Evolutionary conservation across 176 grass and related monocot species (phyloP).

Genomic region (Cocos nucifera): DNA sequence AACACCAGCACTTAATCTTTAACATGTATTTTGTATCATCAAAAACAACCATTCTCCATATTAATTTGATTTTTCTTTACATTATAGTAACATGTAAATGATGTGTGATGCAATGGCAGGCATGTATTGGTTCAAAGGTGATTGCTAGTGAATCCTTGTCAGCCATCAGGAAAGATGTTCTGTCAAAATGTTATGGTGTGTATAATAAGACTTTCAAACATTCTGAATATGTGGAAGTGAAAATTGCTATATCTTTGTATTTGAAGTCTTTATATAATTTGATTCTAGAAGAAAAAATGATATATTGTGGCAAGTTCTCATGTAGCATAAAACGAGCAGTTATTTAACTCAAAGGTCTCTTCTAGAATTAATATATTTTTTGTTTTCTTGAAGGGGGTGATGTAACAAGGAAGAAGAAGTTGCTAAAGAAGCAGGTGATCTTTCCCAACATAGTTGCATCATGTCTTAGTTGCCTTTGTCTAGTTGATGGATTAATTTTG

Average conservation of each 20-base stretch:
- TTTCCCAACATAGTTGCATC: constrained; percentile 6
- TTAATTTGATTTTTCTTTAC: no score
- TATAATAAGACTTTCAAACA: neutral
- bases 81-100: no score
- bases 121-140: constrained; percentile 89
- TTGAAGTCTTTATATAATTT: neutral
- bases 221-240: no score
- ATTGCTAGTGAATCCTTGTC: constrained; percentile 91
- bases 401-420: constrained; percentile 96
- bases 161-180: constrained; percentile 94
- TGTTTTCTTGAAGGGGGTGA: constrained; percentile 68
- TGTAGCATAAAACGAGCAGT: no score
- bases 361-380: neutral
- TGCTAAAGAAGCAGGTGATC: constrained; percentile 85
- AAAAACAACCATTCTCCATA: no score
- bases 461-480: neutral
- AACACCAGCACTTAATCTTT: no score
- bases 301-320: no score
- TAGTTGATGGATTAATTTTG: no score
- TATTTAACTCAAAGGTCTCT: no score
- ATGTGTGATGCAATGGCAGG: constrained; percentile 27
- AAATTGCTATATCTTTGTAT: neutral
- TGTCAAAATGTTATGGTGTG: constrained; percentile 97
- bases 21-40: no score
- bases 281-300: no score